These are phyloP conservation scores for Solanum bulbocastanum DNA, from an alignment of 257 asterid genomes.

Conservation along the genomic window DNA sequence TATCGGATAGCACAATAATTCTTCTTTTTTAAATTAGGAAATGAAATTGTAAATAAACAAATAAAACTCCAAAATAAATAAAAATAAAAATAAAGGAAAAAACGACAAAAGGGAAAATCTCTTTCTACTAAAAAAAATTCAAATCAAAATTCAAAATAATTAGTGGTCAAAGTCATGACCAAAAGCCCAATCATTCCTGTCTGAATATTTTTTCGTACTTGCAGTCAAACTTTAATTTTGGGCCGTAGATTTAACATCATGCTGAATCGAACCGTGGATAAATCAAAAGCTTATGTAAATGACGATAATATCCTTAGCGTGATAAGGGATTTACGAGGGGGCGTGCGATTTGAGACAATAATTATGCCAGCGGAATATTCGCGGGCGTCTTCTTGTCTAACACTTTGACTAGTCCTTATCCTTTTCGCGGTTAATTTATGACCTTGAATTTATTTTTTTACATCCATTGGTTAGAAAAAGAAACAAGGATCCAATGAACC, in stretches of 20 bases:
- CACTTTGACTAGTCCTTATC: slow-evolving; percentile 14
- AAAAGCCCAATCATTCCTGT: slow-evolving; percentile 30
- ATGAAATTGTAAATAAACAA: neutral
- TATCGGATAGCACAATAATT: neutral
- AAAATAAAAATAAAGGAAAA: neutral
- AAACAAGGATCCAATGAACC: neutral
- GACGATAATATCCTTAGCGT: neutral
- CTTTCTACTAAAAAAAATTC: neutral
- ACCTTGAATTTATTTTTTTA: neutral
- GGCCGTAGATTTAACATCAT: slow-evolving; percentile 5
- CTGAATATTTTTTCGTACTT: slow-evolving; percentile 11
- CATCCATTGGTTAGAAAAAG: neutral
- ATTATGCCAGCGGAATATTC: slow-evolving; percentile 26
- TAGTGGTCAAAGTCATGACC: slow-evolving; percentile 25
- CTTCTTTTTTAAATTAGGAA: neutral
- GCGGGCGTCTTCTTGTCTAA: slow-evolving; percentile 15
- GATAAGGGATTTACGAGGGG: neutral
- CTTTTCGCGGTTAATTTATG: slow-evolving; percentile 12
- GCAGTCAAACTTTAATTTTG: slow-evolving; percentile 17
- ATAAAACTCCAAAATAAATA: neutral
- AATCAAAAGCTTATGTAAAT: neutral
- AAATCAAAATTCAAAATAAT: neutral
- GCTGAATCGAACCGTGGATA: neutral
- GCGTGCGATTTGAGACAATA: slow-evolving; percentile 9
- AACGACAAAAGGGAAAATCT: neutral